A percentile compares a stretch with the other conserved stretches of the same genome.
phyloP scores from a whole-genome alignment of 1,139 yeast species.

The Geotrichum citri-aurantii region DNA sequence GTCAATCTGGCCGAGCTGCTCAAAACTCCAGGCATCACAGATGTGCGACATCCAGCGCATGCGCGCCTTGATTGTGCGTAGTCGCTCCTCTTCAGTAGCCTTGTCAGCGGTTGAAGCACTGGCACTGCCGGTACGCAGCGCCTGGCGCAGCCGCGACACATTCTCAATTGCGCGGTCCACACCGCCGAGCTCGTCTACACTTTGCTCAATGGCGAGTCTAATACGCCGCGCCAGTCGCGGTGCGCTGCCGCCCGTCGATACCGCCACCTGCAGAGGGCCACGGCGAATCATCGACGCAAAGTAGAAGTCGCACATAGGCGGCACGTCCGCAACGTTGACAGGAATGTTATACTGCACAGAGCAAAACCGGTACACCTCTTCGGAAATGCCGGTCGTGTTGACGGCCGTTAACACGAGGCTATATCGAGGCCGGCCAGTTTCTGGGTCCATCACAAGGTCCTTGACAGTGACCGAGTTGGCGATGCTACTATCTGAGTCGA shows the following conservation, averaged over 20 bases:
- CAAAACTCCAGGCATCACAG: constrained; percentile 56
- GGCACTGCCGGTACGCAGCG: constrained; percentile 39
- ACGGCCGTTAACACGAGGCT: constrained; percentile 70
- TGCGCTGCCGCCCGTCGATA: constrained; percentile 76
- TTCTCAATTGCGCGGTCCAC: constrained; percentile 53
- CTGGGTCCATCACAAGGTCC: constrained; percentile 18
- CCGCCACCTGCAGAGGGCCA: constrained; percentile 78
- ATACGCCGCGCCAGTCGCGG: constrained; percentile 68
- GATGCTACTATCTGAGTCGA: constrained; percentile 26
- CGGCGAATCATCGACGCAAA: constrained; percentile 74
- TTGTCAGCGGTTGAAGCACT: constrained; percentile 12
- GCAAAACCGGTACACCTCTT: constrained; percentile 55
- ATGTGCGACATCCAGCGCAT: constrained; percentile 69
- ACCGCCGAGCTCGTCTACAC: constrained; percentile 32
- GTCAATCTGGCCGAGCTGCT: constrained; percentile 49
- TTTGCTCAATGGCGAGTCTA: constrained; percentile 51
- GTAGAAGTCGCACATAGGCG: constrained; percentile 76
- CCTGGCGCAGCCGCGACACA: constrained; percentile 52
- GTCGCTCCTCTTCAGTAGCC: constrained; percentile 29
- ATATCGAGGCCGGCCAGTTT: constrained; percentile 36
- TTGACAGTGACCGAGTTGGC: constrained; percentile 9
- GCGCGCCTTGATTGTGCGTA: constrained; percentile 48
- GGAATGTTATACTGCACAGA: constrained; percentile 46
- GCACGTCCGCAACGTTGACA: constrained; percentile 82
- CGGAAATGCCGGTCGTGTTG: constrained; percentile 60